Evolutionary conservation across 345 rosid genomes (phyloP).

Genomic region (Nephelium lappaceum): DNA sequence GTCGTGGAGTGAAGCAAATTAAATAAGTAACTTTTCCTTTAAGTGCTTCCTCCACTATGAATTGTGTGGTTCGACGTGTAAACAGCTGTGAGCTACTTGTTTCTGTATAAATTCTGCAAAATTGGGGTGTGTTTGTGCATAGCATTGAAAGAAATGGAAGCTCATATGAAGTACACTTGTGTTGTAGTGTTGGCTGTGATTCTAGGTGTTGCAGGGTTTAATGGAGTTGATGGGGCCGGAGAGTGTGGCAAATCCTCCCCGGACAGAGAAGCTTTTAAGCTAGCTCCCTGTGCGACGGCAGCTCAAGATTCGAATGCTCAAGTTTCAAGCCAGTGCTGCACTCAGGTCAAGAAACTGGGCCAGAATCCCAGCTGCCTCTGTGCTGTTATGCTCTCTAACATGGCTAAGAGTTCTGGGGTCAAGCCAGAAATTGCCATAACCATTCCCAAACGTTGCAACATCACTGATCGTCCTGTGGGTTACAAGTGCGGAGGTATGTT

Average conservation of each 20-base stretch:
- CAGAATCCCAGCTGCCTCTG: constrained; percentile 79
- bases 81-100: constrained; percentile 23
- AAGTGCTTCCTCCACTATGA: constrained; percentile 70
- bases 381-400: constrained; percentile 85
- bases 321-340: constrained; percentile 72
- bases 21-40: constrained; percentile 21
- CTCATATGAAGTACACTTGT: constrained; percentile 42
- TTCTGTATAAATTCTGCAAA: constrained; percentile 46
- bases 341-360: constrained; percentile 66
- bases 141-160: constrained; percentile 39
- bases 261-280: constrained; percentile 80
- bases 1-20: constrained; percentile 27
- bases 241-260: constrained; percentile 81
- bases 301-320: constrained; percentile 52
- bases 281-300: constrained; percentile 81
- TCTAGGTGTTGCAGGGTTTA: constrained; percentile 38
- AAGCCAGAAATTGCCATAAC: constrained; percentile 77
- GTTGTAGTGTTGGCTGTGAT: constrained; percentile 40
- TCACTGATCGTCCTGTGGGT: constrained; percentile 75
- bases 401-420: constrained; percentile 71
- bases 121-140: constrained; percentile 27
- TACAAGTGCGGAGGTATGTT: constrained; percentile 81
- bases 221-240: constrained; percentile 64
- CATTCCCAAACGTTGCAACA: constrained; percentile 87
- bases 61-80: constrained; percentile 36